phyloP scores from a whole-genome alignment of 257 asterid species.

The Solanum microdontum region DNA sequence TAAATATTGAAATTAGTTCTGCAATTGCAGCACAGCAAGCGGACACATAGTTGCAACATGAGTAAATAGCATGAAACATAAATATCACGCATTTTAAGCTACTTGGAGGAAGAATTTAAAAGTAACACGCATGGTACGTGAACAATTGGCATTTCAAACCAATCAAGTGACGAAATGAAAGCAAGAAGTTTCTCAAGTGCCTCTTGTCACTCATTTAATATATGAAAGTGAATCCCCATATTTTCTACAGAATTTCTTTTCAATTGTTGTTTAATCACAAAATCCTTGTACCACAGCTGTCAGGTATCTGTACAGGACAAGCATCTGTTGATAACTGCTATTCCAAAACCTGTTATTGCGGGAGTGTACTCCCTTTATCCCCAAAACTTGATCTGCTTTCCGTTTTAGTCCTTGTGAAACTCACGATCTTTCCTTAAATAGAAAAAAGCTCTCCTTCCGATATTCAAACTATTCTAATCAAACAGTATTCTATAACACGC shows the following conservation, averaged over 20 bases:
- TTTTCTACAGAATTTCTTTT: not conserved
- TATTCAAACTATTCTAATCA: not conserved
- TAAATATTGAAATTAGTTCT: slow-evolving; percentile 3
- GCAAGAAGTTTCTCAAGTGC: not conserved
- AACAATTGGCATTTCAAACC: not conserved
- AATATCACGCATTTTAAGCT: not conserved
- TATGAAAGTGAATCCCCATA: not conserved
- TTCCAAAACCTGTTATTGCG: not conserved
- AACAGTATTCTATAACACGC: not conserved
- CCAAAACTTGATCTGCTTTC: not conserved
- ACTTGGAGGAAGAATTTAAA: not conserved
- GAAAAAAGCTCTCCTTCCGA: not conserved
- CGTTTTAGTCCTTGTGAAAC: not conserved
- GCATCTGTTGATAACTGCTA: not conserved
- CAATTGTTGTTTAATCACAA: not conserved
- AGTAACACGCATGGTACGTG: not conserved
- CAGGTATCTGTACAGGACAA: not conserved
- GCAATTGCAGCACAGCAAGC: not conserved
- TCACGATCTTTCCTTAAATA: not conserved
- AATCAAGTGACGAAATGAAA: not conserved
- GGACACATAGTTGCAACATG: not conserved
- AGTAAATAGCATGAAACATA: not conserved
- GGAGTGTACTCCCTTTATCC: not conserved
- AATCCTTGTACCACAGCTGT: not conserved
- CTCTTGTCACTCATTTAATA: not conserved